Evolutionary conservation across 768 basidiomycete species (phyloP).

Genomic region (Kwoniella sp.): DNA sequence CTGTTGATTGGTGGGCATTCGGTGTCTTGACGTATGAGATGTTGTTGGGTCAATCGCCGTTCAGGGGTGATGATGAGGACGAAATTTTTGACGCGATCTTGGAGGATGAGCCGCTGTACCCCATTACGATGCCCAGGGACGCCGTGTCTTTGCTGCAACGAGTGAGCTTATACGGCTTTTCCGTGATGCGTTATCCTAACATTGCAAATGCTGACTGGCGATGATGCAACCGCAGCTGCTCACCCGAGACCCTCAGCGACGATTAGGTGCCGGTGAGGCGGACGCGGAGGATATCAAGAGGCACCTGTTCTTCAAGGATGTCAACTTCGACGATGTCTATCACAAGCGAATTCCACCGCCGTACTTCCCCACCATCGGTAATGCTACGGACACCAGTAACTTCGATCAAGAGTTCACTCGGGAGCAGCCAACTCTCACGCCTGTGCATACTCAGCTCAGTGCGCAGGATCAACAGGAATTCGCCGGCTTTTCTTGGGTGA

Average conservation of each 20-base stretch:
- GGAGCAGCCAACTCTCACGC: conserved; percentile 95
- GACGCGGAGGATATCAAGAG: conserved; percentile 97
- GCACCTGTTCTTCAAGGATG: conserved; percentile 98
- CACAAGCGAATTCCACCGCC: conserved; percentile 96
- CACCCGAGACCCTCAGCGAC: conserved; percentile 85
- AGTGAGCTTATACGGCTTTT: conserved; percentile 61
- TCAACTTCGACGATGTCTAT: conserved; percentile 94
- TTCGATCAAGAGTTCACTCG: conserved; percentile 97
- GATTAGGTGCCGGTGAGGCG: conserved; percentile 84
- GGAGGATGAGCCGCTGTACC: conserved; percentile 97
- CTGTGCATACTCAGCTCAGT: conserved; percentile 91
- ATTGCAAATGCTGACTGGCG: background rate
- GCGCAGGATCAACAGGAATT: conserved; percentile 91
- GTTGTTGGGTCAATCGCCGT: conserved; percentile 97
- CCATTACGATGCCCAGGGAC: conserved; percentile 98
- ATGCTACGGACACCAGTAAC: conserved; percentile 58
- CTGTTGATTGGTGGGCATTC: conserved; percentile 99
- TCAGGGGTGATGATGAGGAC: conserved; percentile 98
- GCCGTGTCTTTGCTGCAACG: conserved; percentile 94
- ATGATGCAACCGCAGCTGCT: conserved; percentile 65
- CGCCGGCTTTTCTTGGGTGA: conserved; percentile 88
- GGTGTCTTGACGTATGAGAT: conserved; percentile 98
- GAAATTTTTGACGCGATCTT: conserved; percentile 99
- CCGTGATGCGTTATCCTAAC: background rate
- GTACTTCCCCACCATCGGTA: conserved; percentile 89